Conservation (phyloP, 352 stramenopile species). For the Pythium aristosporum region DNA sequence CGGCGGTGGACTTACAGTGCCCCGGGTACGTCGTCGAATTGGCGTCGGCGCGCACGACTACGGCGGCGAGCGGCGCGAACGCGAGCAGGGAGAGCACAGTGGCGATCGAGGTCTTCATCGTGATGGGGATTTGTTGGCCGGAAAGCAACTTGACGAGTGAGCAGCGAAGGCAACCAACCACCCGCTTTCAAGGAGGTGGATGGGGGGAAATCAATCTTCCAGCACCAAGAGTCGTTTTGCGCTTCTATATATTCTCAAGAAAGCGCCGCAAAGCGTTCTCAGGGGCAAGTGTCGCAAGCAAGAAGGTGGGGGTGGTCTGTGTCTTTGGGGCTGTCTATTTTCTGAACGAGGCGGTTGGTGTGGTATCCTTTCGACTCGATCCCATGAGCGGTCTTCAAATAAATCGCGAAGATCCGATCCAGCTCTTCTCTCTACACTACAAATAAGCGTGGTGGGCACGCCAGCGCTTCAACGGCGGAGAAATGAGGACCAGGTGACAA, state of each 20-base stretch:
- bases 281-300: not conserved
- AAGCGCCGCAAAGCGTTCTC: not conserved
- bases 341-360: not conserved
- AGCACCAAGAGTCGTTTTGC: slow-evolving; percentile 5
- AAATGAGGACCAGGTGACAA: too few species aligned
- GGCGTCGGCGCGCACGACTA: slow-evolving; percentile 20
- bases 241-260: not conserved
- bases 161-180: not conserved
- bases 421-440: too few species aligned
- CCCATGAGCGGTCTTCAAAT: too few species aligned
- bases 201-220: slow-evolving; percentile 3
- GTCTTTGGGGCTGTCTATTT: not conserved
- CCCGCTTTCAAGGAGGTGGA: not conserved
- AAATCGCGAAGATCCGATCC: too few species aligned
- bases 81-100: slow-evolving; percentile 7
- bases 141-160: slow-evolving; percentile 13
- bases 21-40: slow-evolving; percentile 52
- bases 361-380: not conserved
- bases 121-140: slow-evolving; percentile 30
- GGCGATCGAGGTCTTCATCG: slow-evolving; percentile 9
- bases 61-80: slow-evolving; percentile 11
- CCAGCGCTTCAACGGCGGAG: too few species aligned
- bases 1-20: slow-evolving; percentile 41
- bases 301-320: not conserved
- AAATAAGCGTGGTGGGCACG: too few species aligned